Evolutionary conservation across 768 basidiomycete genomes (phyloP).

Genomic region (Pulveroboletus sp.): DNA sequence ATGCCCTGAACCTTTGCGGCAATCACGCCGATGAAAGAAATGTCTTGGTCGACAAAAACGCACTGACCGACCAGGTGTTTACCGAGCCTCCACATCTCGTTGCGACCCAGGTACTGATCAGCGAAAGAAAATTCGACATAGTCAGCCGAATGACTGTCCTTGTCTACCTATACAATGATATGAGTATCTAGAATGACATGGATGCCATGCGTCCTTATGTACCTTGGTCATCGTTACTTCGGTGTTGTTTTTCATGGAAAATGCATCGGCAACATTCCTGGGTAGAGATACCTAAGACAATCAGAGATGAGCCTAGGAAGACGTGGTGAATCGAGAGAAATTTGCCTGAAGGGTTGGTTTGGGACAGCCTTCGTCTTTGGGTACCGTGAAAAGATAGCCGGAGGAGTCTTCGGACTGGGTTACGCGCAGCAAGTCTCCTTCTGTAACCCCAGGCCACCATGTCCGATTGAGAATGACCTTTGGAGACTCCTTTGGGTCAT

Average conservation of each 20-base stretch:
- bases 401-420: constrained; percentile 38
- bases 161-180: constrained; percentile 53
- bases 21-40: constrained; percentile 78
- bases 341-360: constrained; percentile 64
- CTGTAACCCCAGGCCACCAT: constrained; percentile 72
- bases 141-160: constrained; percentile 55
- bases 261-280: constrained; percentile 64
- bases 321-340: neutral
- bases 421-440: constrained; percentile 70
- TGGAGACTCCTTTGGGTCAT: constrained; percentile 57
- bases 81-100: constrained; percentile 95
- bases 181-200: constrained; percentile 9
- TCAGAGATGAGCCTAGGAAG: neutral
- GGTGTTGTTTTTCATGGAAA: constrained; percentile 63
- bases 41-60: constrained; percentile 77
- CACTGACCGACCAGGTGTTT: constrained; percentile 77
- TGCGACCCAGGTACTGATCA: constrained; percentile 92
- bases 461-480: constrained; percentile 65
- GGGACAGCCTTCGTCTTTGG: constrained; percentile 53
- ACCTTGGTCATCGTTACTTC: constrained; percentile 74
- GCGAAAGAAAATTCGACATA: constrained; percentile 89
- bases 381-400: constrained; percentile 62
- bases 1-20: constrained; percentile 80
- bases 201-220: neutral
- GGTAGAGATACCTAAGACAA: constrained; percentile 65